Conservation (phyloP, 1,284 basidiomycete species). For the Cryptococcus depauperatus region DNA sequence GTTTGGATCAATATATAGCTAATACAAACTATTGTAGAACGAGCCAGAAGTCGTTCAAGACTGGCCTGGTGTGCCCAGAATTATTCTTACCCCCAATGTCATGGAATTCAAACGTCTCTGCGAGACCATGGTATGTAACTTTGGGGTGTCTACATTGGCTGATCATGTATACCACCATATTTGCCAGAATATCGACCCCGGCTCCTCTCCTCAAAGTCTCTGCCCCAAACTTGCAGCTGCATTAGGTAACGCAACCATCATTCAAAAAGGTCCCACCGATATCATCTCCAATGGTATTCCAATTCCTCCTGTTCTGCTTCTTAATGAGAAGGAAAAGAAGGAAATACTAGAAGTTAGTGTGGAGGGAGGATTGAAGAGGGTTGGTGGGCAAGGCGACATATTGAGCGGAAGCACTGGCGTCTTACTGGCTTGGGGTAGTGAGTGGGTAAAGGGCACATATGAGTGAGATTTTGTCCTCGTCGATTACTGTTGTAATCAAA, state of each 20-base stretch:
- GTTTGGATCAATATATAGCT: no score
- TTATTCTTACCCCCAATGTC: conserved; percentile 78
- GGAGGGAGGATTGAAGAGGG: conserved; percentile 78
- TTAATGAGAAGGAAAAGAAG: conserved; percentile 12
- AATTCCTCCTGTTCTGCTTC: conserved; percentile 24
- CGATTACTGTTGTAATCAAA: conserved; percentile 5
- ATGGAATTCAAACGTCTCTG: conserved; percentile 84
- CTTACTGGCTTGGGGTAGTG: conserved; percentile 88
- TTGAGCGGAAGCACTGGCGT: conserved; percentile 79
- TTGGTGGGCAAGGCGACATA: conserved; percentile 93
- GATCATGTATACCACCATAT: no score
- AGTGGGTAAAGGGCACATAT: conserved; percentile 73
- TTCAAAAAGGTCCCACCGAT: conserved; percentile 77
- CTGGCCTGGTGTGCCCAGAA: conserved; percentile 37
- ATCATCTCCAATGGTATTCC: conserved; percentile 45
- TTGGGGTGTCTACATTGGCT: not conserved
- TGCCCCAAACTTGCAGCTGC: conserved; percentile 59
- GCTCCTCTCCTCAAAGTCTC: conserved; percentile 47
- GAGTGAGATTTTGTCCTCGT: conserved; percentile 36
- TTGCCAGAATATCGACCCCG: conserved; percentile 49
- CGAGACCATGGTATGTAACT: conserved; percentile 56
- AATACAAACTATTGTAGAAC: conserved; percentile 47
- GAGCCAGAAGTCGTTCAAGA: conserved; percentile 68
- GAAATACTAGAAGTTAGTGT: conserved; percentile 57
- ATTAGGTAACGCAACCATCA: conserved; percentile 77